A percentile compares a stretch with the other conserved stretches of the same genome.
Evolutionary conservation across 1,284 basidiomycete genomes (phyloP).

Genomic region (Jaminaea rosea): DNA sequence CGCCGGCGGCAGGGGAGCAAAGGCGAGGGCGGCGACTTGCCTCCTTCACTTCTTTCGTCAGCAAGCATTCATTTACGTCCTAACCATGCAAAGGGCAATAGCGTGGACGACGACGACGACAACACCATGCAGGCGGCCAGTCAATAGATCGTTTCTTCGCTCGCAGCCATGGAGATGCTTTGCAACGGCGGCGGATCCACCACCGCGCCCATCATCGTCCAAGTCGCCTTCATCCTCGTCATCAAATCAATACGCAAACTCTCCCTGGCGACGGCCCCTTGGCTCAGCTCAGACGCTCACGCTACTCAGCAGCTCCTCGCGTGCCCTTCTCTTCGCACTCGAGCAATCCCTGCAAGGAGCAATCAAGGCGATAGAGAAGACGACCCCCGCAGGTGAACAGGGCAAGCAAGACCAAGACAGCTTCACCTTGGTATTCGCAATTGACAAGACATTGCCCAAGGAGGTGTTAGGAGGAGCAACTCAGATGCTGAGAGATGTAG

Average conservation of each 20-base stretch:
- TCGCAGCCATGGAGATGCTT: no score
- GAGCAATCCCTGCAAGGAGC: neutral
- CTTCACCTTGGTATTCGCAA: neutral
- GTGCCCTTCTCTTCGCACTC: neutral
- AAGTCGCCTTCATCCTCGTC: no score
- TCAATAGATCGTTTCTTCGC: no score
- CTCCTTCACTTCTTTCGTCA: no score
- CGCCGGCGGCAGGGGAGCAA: no score
- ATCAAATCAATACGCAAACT: neutral
- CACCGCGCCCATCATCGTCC: no score
- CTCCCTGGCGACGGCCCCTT: neutral
- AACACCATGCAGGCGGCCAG: no score
- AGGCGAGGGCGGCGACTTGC: no score
- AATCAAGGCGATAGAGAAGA: neutral
- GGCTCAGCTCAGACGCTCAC: neutral
- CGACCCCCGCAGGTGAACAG: neutral
- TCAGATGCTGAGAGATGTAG: neutral
- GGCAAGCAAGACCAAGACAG: neutral
- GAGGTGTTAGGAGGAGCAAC: neutral
- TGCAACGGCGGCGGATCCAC: no score
- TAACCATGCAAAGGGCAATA: no score
- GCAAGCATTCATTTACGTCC: no score
- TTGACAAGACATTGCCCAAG: neutral
- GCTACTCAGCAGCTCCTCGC: neutral
- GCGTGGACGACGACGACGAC: no score